A percentile compares a stretch with the other conserved stretches of the same genome.
These are phyloP conservation scores for Isatis tinctoria DNA, from an alignment of 345 rosid species.

Conservation along the genomic window DNA sequence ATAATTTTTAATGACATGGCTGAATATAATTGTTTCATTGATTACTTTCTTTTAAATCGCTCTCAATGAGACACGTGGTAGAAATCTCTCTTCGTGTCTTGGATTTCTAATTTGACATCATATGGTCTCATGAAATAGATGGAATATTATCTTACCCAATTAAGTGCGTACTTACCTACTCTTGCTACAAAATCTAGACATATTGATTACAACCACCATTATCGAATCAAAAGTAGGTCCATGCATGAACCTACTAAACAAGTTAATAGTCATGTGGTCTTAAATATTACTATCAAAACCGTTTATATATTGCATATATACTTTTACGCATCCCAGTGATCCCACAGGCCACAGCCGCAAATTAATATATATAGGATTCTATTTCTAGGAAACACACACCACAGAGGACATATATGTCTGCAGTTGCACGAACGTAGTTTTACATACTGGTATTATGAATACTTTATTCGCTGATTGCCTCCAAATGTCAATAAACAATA, in stretches of 20 bases:
- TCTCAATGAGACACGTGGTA: no score
- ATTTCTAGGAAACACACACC: not conserved
- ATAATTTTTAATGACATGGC: no score
- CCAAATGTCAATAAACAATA: not conserved
- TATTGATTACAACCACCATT: not conserved
- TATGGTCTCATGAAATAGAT: not conserved
- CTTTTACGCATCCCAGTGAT: not conserved
- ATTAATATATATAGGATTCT: not conserved
- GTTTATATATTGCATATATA: not conserved
- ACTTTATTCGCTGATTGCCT: not conserved
- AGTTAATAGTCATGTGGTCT: not conserved
- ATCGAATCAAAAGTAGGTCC: conserved; percentile 3
- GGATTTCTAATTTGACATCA: not conserved
- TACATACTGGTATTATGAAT: not conserved
- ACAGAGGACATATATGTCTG: not conserved
- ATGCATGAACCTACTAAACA: conserved; percentile 12
- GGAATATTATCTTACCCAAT: conserved; percentile 6
- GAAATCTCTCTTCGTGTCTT: no score
- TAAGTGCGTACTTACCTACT: conserved; percentile 5
- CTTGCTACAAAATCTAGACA: not conserved
- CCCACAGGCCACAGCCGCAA: not conserved
- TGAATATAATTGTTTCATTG: no score
- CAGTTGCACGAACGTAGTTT: not conserved
- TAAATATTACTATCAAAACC: not conserved
- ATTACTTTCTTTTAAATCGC: no score